These are phyloP conservation scores for Wallemia mellicola DNA, from an alignment of 1,284 basidiomycete genomes.

Conservation along the genomic window DNA sequence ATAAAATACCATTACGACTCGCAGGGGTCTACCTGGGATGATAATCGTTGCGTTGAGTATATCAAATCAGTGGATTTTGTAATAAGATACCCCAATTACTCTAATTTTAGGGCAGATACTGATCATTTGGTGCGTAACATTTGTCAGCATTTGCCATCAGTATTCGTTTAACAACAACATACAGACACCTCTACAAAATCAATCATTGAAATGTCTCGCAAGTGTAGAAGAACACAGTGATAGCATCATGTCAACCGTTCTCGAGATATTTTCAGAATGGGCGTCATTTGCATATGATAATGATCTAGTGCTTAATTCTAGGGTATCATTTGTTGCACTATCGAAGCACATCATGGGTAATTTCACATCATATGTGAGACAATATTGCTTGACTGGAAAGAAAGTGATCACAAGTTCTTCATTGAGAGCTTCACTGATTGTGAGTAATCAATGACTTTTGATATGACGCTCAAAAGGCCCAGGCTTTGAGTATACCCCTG, in stretches of 20 bases:
- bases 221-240: neutral
- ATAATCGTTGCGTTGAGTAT: neutral
- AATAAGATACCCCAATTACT: neutral
- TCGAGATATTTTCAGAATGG: neutral
- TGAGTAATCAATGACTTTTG: neutral
- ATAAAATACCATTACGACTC: neutral
- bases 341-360: neutral
- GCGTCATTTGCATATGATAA: neutral
- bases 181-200: neutral
- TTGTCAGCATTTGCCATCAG: no score
- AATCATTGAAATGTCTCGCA: neutral
- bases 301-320: neutral
- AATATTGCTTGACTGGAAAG: neutral
- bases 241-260: neutral
- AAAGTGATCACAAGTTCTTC: neutral
- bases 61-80: neutral
- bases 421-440: neutral
- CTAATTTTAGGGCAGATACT: neutral
- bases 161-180: no score
- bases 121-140: neutral
- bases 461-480: neutral
- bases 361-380: neutral
- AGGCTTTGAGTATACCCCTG: conserved; percentile 69
- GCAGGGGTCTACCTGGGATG: neutral
- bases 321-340: neutral